phyloP scores from a whole-genome alignment of 2,329 filamentous ascomycete species.

The Penicillium sp. region DNA sequence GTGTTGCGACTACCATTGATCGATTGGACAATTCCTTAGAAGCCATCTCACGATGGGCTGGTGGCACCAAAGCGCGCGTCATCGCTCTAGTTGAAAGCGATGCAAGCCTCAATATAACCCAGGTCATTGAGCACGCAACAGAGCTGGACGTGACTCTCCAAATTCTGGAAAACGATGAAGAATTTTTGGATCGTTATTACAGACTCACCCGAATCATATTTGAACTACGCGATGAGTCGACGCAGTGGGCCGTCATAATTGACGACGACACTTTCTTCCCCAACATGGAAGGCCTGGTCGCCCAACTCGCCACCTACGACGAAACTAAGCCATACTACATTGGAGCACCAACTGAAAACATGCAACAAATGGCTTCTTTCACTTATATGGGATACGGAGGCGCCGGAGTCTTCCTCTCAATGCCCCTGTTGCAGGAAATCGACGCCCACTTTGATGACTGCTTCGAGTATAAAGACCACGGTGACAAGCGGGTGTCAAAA shows the following conservation, averaged over 20 bases:
- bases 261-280: conserved; percentile 65
- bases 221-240: conserved; percentile 36
- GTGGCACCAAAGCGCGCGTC: conserved; percentile 48
- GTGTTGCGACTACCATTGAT: conserved; percentile 52
- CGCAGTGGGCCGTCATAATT: conserved; percentile 55
- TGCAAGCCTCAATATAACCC: conserved; percentile 17
- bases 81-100: conserved; percentile 48
- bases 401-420: conserved; percentile 56
- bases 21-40: conserved; percentile 42
- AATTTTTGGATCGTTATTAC: conserved; percentile 52
- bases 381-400: conserved; percentile 60
- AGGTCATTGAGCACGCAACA: conserved; percentile 22
- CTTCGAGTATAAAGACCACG: conserved; percentile 41
- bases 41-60: conserved; percentile 50
- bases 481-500: conserved; percentile 55
- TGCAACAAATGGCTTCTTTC: conserved; percentile 47
- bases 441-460: conserved; percentile 50
- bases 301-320: conserved; percentile 47
- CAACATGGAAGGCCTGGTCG: conserved; percentile 49
- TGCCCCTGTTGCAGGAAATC: conserved; percentile 50
- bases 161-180: conserved; percentile 19
- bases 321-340: conserved; percentile 51
- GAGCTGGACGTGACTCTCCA: conserved; percentile 41
- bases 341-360: conserved; percentile 56
- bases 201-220: conserved; percentile 50